Evolutionary conservation across 257 asterid species (phyloP).

Genomic region (Lavandula angustifolia): DNA sequence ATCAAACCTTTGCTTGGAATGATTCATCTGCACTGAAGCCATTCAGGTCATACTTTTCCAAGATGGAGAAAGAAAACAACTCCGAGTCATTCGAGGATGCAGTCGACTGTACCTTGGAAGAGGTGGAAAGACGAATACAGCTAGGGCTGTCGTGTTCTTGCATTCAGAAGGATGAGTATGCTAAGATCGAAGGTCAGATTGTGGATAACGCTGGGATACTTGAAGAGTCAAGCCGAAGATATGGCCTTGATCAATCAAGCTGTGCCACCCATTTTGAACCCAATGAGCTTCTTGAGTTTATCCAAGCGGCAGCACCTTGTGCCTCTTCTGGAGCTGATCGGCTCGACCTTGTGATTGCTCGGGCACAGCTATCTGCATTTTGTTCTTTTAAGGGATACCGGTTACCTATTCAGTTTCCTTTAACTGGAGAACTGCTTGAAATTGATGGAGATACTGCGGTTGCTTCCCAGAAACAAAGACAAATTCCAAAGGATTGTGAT

Average conservation of each 20-base stretch:
- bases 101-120: slow-evolving; percentile 71
- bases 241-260: slow-evolving; percentile 64
- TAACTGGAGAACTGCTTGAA: slow-evolving; percentile 55
- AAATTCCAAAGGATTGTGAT: slow-evolving; percentile 45
- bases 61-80: slow-evolving; percentile 72
- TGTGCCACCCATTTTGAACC: slow-evolving; percentile 64
- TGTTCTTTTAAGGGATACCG: slow-evolving; percentile 66
- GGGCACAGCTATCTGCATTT: slow-evolving; percentile 73
- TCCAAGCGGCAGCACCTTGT: slow-evolving; percentile 55
- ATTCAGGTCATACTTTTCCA: slow-evolving; percentile 67
- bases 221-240: slow-evolving; percentile 71
- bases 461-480: slow-evolving; percentile 38
- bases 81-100: slow-evolving; percentile 85
- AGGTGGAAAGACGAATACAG: slow-evolving; percentile 77
- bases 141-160: slow-evolving; percentile 87
- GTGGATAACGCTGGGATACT: slow-evolving; percentile 83
- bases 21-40: slow-evolving; percentile 78
- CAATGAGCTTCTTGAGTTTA: slow-evolving; percentile 57
- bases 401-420: slow-evolving; percentile 43
- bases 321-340: slow-evolving; percentile 55
- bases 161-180: slow-evolving; percentile 47
- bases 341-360: slow-evolving; percentile 64
- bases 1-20: slow-evolving; percentile 93
- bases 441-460: slow-evolving; percentile 31
- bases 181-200: slow-evolving; percentile 57